phyloP scores from a whole-genome alignment of 2,329 filamentous ascomycete genomes.

The Colletotrichum magnum region DNA sequence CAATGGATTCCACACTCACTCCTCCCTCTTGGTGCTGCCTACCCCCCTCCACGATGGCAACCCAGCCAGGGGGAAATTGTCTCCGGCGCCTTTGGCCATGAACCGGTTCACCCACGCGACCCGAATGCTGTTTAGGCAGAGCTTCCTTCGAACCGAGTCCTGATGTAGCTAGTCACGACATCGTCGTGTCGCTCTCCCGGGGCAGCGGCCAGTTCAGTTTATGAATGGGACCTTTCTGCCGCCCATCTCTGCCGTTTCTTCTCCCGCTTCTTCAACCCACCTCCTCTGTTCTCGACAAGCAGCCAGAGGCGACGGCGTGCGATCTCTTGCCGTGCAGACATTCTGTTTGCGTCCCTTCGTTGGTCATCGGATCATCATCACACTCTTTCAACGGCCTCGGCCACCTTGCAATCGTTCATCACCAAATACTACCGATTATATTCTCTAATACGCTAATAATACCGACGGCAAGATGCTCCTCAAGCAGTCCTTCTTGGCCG shows the following conservation, averaged over 20 bases:
- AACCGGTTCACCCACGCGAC: constrained; percentile 10
- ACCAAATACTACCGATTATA: constrained; percentile 12
- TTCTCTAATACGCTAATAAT: constrained; percentile 40
- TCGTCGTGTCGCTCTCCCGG: background rate
- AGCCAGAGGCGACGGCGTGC: constrained; percentile 38
- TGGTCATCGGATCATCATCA: constrained; percentile 48
- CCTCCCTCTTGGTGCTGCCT: background rate
- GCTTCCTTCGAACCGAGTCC: constrained; percentile 1
- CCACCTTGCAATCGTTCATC: constrained; percentile 51
- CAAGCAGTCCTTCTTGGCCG: constrained; percentile 47
- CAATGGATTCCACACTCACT: constrained; percentile 1
- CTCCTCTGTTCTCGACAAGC: constrained; percentile 37
- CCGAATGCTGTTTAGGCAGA: constrained; percentile 1
- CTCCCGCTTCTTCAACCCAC: constrained; percentile 11
- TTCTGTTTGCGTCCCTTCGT: constrained; percentile 52
- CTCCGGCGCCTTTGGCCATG: constrained; percentile 19
- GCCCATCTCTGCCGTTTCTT: background rate
- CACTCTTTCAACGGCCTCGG: constrained; percentile 52
- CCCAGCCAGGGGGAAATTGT: constrained; percentile 26
- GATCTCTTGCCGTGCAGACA: constrained; percentile 39
- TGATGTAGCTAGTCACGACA: constrained; percentile 26
- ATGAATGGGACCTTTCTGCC: constrained; percentile 22
- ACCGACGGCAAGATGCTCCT: constrained; percentile 33
- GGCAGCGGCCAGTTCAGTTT: background rate
- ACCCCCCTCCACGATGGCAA: background rate